phyloP scores from a whole-genome alignment of 352 stramenopile genomes.

The Globisporangium parvum region DNA sequence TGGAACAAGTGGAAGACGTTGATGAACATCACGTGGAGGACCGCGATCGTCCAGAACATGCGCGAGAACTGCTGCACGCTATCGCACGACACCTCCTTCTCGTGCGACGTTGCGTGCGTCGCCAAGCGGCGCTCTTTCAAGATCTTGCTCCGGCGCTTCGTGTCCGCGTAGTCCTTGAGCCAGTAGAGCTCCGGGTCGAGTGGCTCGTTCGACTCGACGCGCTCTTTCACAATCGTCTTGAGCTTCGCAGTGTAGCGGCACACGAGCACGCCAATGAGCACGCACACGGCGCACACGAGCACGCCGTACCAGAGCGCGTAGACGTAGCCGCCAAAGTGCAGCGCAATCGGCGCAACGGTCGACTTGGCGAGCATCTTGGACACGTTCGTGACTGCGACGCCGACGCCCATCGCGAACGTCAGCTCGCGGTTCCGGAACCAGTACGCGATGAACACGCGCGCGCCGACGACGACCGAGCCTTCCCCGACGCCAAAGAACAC shows the following conservation, averaged over 20 bases:
- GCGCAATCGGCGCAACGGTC: conserved; percentile 76
- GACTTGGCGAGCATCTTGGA: conserved; percentile 90
- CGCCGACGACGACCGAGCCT: conserved; percentile 73
- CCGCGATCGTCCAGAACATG: conserved; percentile 84
- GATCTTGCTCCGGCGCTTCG: conserved; percentile 50
- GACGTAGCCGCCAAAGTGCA: conserved; percentile 84
- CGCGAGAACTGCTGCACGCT: conserved; percentile 66
- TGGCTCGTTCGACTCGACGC: conserved; percentile 44
- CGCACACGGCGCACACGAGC: conserved; percentile 45
- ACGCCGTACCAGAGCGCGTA: conserved; percentile 81
- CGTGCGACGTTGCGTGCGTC: not conserved
- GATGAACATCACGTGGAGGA: conserved; percentile 86
- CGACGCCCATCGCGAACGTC: conserved; percentile 87
- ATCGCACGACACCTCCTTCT: conserved; percentile 42
- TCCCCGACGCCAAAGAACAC: conserved; percentile 82
- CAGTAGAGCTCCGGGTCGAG: conserved; percentile 55
- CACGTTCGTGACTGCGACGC: conserved; percentile 86
- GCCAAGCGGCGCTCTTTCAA: conserved; percentile 10
- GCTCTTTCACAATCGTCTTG: conserved; percentile 56
- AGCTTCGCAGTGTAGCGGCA: conserved; percentile 56
- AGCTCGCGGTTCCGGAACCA: conserved; percentile 80
- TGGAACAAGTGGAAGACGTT: conserved; percentile 91
- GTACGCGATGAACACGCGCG: conserved; percentile 75
- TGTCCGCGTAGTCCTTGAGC: conserved; percentile 65
- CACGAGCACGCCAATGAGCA: conserved; percentile 46